Conservation (phyloP, 345 rosid species). For the Mallotus nudiflorus region DNA sequence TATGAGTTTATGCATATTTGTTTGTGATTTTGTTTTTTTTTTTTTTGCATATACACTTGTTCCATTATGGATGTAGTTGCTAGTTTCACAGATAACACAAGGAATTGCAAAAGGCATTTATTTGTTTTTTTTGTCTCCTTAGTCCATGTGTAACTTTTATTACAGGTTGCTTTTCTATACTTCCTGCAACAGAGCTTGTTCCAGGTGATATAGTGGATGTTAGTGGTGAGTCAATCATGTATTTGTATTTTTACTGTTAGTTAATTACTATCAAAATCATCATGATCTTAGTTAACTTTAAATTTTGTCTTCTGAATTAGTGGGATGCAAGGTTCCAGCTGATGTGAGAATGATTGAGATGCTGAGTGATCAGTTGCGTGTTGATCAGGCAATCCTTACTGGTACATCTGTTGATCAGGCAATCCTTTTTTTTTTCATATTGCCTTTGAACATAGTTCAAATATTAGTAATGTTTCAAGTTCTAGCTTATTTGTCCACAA, state of each 20-base stretch:
- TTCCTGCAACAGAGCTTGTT: constrained; percentile 93
- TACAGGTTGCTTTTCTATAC: constrained; percentile 95
- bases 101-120: neutral
- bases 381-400: constrained; percentile 99
- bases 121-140: neutral
- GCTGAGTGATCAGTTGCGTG: constrained; percentile 81
- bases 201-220: constrained; percentile 98
- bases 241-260: constrained; percentile 5
- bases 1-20: too few relatives aligned
- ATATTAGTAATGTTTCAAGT: neutral
- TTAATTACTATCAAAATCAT: neutral
- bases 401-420: constrained; percentile 92
- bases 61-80: neutral
- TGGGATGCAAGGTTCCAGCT: constrained; percentile 99
- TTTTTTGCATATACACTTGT: neutral
- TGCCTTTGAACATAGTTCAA: neutral
- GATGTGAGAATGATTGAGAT: constrained; percentile 97
- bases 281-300: constrained; percentile 15
- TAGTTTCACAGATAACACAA: neutral
- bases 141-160: constrained; percentile 3
- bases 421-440: constrained; percentile 33
- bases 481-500: neutral
- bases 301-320: constrained; percentile 41
- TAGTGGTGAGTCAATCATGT: constrained; percentile 51
- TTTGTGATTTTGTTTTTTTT: neutral